phyloP scores from a whole-genome alignment of 441 rosid species.

The Croton setiger region DNA sequence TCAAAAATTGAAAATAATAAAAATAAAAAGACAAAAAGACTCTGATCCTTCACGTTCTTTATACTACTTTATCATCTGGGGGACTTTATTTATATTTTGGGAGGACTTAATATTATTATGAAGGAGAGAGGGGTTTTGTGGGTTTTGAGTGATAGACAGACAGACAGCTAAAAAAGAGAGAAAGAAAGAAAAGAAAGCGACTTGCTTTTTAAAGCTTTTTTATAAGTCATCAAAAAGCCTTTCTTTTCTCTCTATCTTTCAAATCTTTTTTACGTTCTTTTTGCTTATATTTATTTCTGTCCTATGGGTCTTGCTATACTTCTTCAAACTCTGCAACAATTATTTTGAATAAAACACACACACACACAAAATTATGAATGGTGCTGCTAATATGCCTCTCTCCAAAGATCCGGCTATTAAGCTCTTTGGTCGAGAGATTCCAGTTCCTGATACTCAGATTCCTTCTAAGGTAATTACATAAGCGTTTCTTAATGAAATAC shows the following conservation, averaged over 20 bases:
- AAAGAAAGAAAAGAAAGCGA: background rate
- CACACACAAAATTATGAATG: slow-evolving; percentile 20
- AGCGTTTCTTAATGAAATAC: background rate
- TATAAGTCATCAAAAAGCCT: slow-evolving; percentile 9
- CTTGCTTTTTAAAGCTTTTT: slow-evolving; percentile 12
- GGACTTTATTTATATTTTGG: slow-evolving; percentile 15
- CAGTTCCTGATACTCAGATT: slow-evolving; percentile 41
- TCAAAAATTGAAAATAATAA: background rate
- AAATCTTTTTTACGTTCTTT: slow-evolving; percentile 17
- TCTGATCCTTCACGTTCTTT: slow-evolving; percentile 52
- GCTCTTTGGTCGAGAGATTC: slow-evolving; percentile 70
- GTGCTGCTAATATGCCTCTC: slow-evolving; percentile 20
- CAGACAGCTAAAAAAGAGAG: background rate
- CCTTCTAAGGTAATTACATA: slow-evolving; percentile 26
- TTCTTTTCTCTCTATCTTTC: slow-evolving; percentile 19
- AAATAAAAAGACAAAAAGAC: slow-evolving; percentile 17
- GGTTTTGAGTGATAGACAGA: slow-evolving; percentile 24
- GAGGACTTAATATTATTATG: slow-evolving; percentile 8
- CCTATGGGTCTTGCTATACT: slow-evolving; percentile 21
- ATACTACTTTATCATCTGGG: slow-evolving; percentile 38
- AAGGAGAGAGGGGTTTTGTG: slow-evolving; percentile 26
- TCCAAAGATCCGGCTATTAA: slow-evolving; percentile 53
- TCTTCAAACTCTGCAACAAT: slow-evolving; percentile 19
- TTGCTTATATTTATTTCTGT: slow-evolving; percentile 11
- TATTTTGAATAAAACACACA: background rate